These are phyloP conservation scores for Sinapis alba DNA, from an alignment of 441 rosid species.

Conservation along the genomic window DNA sequence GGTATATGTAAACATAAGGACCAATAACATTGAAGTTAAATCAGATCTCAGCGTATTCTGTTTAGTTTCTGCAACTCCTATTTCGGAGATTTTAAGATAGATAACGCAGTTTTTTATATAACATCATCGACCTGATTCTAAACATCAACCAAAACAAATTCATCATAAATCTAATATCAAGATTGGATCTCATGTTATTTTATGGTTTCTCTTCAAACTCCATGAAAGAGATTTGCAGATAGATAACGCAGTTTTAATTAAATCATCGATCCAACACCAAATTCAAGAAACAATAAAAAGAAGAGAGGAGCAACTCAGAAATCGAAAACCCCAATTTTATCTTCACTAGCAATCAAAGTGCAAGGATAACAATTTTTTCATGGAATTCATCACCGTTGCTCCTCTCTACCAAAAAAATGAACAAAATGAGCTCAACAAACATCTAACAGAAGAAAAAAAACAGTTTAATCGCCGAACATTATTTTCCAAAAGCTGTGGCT, in stretches of 20 bases:
- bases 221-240: constrained; percentile 41
- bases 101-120: constrained; percentile 45
- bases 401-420: not conserved
- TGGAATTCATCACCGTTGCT: constrained; percentile 62
- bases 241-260: constrained; percentile 50
- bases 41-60: constrained; percentile 43
- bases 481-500: not conserved
- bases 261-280: constrained; percentile 44
- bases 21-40: not conserved
- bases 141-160: not conserved
- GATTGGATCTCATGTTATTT: constrained; percentile 46
- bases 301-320: constrained; percentile 61
- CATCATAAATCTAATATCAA: not conserved
- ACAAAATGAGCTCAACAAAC: not conserved
- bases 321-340: constrained; percentile 52
- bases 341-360: constrained; percentile 79
- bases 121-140: constrained; percentile 47
- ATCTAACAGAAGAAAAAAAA: not conserved
- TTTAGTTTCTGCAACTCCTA: constrained; percentile 39
- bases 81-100: constrained; percentile 44
- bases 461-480: not conserved
- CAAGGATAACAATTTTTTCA: constrained; percentile 74
- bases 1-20: too few relatives aligned
- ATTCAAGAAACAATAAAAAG: not conserved
- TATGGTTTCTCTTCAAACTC: constrained; percentile 41